Conservation (phyloP, 805 yeast species). For the Hanseniaspora valbyensis region DNA sequence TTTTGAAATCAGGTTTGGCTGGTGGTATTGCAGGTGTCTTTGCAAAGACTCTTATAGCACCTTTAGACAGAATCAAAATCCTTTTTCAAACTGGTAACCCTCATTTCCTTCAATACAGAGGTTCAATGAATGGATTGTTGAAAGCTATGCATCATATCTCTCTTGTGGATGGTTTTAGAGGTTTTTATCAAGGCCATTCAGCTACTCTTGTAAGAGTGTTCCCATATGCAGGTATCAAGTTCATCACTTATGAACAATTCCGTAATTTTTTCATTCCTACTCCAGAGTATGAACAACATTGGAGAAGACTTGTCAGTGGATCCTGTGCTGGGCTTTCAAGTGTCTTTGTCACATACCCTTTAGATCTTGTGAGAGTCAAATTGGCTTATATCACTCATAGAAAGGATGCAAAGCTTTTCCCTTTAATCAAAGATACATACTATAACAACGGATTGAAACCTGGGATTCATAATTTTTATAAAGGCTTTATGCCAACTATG, state of each 20-base stretch:
- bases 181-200: slow-evolving; percentile 90
- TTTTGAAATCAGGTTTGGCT: slow-evolving; percentile 74
- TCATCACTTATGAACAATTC: slow-evolving; percentile 91
- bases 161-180: slow-evolving; percentile 57
- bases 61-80: slow-evolving; percentile 88
- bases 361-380: slow-evolving; percentile 81
- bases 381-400: slow-evolving; percentile 73
- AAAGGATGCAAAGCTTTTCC: slow-evolving; percentile 24
- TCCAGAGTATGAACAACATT: slow-evolving; percentile 63
- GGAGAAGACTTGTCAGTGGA: slow-evolving; percentile 75
- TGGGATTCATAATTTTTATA: slow-evolving; percentile 52
- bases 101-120: slow-evolving; percentile 67
- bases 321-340: slow-evolving; percentile 79
- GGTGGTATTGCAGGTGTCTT: slow-evolving; percentile 94
- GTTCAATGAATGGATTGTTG: slow-evolving; percentile 65
- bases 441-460: slow-evolving; percentile 16
- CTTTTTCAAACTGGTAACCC: slow-evolving; percentile 92
- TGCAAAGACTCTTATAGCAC: slow-evolving; percentile 93
- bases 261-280: slow-evolving; percentile 68
- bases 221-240: slow-evolving; percentile 95
- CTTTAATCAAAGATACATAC: slow-evolving; percentile 26
- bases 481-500: slow-evolving; percentile 90
- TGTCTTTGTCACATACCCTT: slow-evolving; percentile 82
- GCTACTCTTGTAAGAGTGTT: slow-evolving; percentile 84
- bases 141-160: slow-evolving; percentile 62